A percentile compares a stretch with the other conserved stretches of the same genome.
Evolutionary conservation across 306 rosid genomes (phyloP).

Genomic region (Trifolium repens): DNA sequence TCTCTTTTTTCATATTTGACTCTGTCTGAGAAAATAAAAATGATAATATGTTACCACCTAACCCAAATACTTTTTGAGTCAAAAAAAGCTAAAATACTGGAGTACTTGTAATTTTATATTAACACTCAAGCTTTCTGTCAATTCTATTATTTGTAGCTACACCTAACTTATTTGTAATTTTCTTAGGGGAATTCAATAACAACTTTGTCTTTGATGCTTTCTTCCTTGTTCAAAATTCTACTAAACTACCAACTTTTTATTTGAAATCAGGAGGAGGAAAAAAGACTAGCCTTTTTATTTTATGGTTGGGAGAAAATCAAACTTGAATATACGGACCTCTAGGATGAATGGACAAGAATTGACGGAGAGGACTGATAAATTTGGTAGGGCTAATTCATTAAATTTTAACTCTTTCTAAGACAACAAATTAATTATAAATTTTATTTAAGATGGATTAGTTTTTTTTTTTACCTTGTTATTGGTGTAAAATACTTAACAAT

Average conservation of each 20-base stretch:
- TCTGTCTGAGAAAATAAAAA: constrained; percentile 4
- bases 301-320: too few species aligned
- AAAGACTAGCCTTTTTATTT: too few species aligned
- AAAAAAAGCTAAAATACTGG: neutral
- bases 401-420: too few species aligned
- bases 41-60: neutral
- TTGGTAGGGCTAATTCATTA: too few species aligned
- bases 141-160: neutral
- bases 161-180: constrained; percentile 10
- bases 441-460: too few species aligned
- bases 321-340: too few species aligned
- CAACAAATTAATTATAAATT: too few species aligned
- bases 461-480: too few species aligned
- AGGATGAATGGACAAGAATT: too few species aligned
- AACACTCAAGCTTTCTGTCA: neutral
- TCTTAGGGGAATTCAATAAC: neutral
- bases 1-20: constrained; percentile 34
- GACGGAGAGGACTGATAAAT: too few species aligned
- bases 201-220: neutral
- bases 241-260: neutral
- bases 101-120: neutral
- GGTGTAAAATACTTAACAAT: too few species aligned
- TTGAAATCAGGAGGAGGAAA: too few species aligned
- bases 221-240: neutral
- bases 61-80: neutral